These are phyloP conservation scores for Teunomyces pallodes DNA, from an alignment of 805 yeast species.

Conservation along the genomic window DNA sequence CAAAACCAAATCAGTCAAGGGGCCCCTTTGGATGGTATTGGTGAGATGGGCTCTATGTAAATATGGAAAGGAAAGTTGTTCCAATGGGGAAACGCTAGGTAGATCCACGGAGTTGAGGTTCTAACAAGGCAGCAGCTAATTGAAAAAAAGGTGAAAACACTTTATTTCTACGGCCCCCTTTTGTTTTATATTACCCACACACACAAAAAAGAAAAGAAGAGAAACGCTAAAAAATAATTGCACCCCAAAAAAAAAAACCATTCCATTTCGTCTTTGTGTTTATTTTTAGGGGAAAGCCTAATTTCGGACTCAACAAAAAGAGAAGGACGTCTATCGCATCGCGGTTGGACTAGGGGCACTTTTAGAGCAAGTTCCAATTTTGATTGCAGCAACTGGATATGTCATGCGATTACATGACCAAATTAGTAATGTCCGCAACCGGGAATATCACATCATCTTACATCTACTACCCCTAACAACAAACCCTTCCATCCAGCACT, in stretches of 20 bases:
- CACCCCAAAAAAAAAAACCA: slow-evolving; percentile 1
- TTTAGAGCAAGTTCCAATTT: not conserved
- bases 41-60: not conserved
- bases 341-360: not conserved
- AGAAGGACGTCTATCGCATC: not conserved
- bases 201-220: slow-evolving; percentile 3
- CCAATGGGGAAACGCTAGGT: not conserved
- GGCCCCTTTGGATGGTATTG: not conserved
- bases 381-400: not conserved
- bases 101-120: not conserved
- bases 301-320: slow-evolving; percentile 4
- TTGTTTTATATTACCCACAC: slow-evolving; percentile 1
- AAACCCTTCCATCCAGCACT: no score
- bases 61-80: not conserved
- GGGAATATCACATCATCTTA: no score
- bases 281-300: not conserved
- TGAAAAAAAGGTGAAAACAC: not conserved
- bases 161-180: slow-evolving; percentile 2
- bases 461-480: no score
- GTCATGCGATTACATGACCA: not conserved
- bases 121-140: not conserved
- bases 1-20: not conserved
- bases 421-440: no score
- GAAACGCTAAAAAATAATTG: not conserved
- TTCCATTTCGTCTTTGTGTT: slow-evolving; percentile 1